A percentile compares a stretch with the other conserved stretches of the same genome.
These are phyloP conservation scores for Aristolochia californica DNA, from an alignment of 164 flowering plant species.

Conservation along the genomic window DNA sequence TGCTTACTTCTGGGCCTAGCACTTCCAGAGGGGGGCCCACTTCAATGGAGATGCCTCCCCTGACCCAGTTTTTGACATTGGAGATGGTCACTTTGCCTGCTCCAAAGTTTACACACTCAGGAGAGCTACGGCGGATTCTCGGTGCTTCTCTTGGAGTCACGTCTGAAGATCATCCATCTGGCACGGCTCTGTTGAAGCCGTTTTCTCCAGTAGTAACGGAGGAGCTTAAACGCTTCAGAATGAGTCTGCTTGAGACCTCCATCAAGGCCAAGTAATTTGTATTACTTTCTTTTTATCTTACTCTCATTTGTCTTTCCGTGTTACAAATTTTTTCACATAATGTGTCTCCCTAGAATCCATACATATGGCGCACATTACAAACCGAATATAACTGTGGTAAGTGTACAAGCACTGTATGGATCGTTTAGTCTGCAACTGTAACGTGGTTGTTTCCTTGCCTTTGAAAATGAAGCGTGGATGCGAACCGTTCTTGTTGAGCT, in stretches of 20 bases:
- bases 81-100: slow-evolving; percentile 52
- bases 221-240: slow-evolving; percentile 50
- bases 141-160: slow-evolving; percentile 36
- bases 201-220: slow-evolving; percentile 32
- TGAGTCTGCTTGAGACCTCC: slow-evolving; percentile 37
- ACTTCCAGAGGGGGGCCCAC: slow-evolving; percentile 5
- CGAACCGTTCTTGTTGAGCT: too few relatives aligned
- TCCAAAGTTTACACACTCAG: slow-evolving; percentile 37
- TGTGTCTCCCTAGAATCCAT: background rate
- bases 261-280: slow-evolving; percentile 28
- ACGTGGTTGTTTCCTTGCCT: background rate
- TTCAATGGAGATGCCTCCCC: slow-evolving; percentile 25
- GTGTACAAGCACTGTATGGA: too few relatives aligned
- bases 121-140: slow-evolving; percentile 45
- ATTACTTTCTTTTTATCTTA: slow-evolving; percentile 7
- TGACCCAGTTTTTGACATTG: slow-evolving; percentile 42
- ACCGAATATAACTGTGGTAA: too few relatives aligned
- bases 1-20: slow-evolving; percentile 29
- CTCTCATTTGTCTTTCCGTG: background rate
- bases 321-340: background rate
- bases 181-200: slow-evolving; percentile 34
- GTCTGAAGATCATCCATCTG: slow-evolving; percentile 45
- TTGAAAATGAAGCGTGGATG: background rate
- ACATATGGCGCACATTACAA: too few relatives aligned
- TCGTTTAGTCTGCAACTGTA: too few relatives aligned